Evolutionary conservation across 2,329 filamentous ascomycete genomes (phyloP).

Genomic region (Herpotrichia juniperi): DNA sequence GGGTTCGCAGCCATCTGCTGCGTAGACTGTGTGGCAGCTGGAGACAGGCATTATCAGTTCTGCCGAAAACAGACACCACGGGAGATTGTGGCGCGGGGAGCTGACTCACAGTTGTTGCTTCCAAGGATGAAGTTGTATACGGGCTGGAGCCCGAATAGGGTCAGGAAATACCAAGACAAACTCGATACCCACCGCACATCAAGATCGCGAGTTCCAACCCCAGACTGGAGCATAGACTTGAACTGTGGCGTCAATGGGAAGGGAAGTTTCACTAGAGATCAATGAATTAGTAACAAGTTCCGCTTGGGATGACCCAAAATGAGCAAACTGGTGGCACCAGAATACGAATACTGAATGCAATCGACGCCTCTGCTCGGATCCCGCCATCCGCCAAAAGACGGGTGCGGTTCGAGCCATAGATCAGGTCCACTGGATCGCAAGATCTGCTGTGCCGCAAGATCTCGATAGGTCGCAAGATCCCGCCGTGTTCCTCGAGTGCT

Average conservation of each 20-base stretch:
- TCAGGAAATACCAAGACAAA: conserved; percentile 98
- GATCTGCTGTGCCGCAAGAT: no score
- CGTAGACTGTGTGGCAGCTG: conserved; percentile 88
- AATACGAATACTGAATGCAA: not conserved
- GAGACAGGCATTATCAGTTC: conserved; percentile 33
- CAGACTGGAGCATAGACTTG: conserved; percentile 98
- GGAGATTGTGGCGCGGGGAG: not conserved
- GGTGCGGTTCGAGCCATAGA: not conserved
- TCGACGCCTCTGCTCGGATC: not conserved
- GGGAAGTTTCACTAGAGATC: conserved; percentile 79
- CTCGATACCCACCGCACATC: conserved; percentile 99
- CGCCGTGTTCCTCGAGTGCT: not conserved
- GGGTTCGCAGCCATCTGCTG: conserved; percentile 82
- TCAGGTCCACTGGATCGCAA: not conserved
- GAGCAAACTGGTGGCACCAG: no score
- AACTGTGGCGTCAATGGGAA: conserved; percentile 98
- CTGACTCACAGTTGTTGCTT: conserved; percentile 84
- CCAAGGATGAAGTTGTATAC: conserved; percentile 97
- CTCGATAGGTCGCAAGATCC: not conserved
- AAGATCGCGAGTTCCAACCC: conserved; percentile 92
- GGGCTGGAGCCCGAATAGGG: conserved; percentile 93
- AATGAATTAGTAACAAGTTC: conserved; percentile 7
- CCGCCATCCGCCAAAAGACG: not conserved
- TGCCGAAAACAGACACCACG: conserved; percentile 3
- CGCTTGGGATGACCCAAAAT: not conserved